phyloP scores from a whole-genome alignment of 116 monocot species.

The Iris pallida region DNA sequence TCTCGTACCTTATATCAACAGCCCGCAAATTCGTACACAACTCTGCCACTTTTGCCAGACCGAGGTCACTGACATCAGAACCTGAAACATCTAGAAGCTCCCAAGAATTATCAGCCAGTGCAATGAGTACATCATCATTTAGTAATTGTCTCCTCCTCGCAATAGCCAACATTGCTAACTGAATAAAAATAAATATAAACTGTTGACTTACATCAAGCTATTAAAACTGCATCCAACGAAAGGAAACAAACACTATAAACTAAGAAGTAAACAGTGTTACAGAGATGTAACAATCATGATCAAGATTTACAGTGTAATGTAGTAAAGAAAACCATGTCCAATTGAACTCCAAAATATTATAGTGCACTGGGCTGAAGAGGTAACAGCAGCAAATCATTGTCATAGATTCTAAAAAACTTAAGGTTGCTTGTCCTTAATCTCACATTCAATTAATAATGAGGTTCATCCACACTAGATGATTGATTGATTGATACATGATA shows the following conservation, averaged over 20 bases:
- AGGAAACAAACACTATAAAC: neutral
- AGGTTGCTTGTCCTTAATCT: no score
- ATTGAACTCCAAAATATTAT: neutral
- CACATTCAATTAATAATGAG: no score
- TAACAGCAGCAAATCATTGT: no score
- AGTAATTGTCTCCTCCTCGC: constrained; percentile 78
- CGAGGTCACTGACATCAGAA: constrained; percentile 70
- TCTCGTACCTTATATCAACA: constrained; percentile 82
- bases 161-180: constrained; percentile 76
- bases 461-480: no score
- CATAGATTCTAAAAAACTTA: no score
- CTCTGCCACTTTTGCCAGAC: constrained; percentile 51
- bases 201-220: neutral
- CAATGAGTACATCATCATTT: constrained; percentile 65
- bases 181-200: constrained; percentile 8
- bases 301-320: neutral
- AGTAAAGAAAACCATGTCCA: neutral
- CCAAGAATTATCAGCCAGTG: constrained; percentile 79
- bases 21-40: constrained; percentile 55
- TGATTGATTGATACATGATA: no score
- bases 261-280: neutral
- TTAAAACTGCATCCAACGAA: neutral
- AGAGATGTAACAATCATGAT: neutral
- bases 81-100: constrained; percentile 80
- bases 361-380: no score